A percentile compares a stretch with the other conserved stretches of the same genome.
These are phyloP conservation scores for Volvox carteri DNA, from an alignment of 163 green algal genomes.

Conservation along the genomic window DNA sequence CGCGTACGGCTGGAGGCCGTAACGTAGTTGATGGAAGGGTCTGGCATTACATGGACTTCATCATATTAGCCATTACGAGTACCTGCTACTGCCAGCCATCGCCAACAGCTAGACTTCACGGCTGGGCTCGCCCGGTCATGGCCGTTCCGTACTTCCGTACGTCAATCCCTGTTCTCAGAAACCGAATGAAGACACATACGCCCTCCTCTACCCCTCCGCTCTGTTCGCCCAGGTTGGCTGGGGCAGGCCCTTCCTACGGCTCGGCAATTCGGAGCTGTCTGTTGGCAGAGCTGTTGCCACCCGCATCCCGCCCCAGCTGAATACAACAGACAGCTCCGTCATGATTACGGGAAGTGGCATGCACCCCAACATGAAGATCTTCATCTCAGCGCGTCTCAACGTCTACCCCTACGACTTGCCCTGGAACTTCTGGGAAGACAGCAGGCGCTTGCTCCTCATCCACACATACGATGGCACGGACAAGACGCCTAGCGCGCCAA, in stretches of 20 bases:
- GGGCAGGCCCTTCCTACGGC: neutral
- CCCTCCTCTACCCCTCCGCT: neutral
- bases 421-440: neutral
- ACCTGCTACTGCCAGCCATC: neutral
- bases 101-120: neutral
- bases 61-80: neutral
- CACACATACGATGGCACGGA: neutral
- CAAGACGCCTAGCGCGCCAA: neutral
- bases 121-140: neutral
- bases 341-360: neutral
- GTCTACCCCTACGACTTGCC: conserved; percentile 1
- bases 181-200: neutral
- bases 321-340: neutral
- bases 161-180: neutral
- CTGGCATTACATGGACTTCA: neutral
- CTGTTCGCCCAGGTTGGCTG: neutral
- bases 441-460: neutral
- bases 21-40: neutral
- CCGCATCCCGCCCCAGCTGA: neutral
- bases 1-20: neutral
- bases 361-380: neutral
- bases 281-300: neutral
- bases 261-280: neutral
- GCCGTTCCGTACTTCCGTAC: no score
- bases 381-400: neutral